Conservation (phyloP, 2,329 filamentous ascomycete species). For the Ilyonectria robusta region DNA sequence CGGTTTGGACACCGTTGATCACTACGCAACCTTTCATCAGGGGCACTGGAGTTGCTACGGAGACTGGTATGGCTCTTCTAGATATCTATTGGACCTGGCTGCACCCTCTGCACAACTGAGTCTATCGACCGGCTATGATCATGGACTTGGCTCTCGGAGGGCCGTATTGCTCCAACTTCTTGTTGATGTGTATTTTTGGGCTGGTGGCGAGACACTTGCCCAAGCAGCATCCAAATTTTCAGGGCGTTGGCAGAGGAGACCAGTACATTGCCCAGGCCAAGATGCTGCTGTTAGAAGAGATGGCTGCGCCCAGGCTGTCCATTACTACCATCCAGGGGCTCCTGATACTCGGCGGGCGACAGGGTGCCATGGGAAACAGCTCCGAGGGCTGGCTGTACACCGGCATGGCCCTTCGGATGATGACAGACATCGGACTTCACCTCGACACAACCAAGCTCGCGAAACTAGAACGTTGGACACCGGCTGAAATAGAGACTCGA, state of each 20-base stretch:
- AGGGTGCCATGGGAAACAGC: slow-evolving; percentile 38
- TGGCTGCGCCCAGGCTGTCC: neutral
- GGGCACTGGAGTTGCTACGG: slow-evolving; percentile 31
- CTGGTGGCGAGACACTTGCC: slow-evolving; percentile 36
- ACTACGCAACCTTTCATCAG: slow-evolving; percentile 12
- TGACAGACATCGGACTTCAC: slow-evolving; percentile 41
- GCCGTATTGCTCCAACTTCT: slow-evolving; percentile 39
- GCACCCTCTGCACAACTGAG: slow-evolving; percentile 39
- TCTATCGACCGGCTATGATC: slow-evolving; percentile 36
- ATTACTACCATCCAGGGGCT: slow-evolving; percentile 24
- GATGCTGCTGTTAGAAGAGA: neutral
- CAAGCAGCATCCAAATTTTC: neutral
- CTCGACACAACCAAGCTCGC: slow-evolving; percentile 34
- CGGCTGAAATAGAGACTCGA: slow-evolving; percentile 37
- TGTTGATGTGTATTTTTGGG: slow-evolving; percentile 40
- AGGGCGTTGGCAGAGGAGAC: neutral
- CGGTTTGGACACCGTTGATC: slow-evolving; percentile 1
- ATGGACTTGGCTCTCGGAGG: slow-evolving; percentile 41
- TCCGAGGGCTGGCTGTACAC: slow-evolving; percentile 43
- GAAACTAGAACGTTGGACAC: slow-evolving; percentile 34
- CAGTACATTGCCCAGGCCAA: neutral
- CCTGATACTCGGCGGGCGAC: slow-evolving; percentile 37
- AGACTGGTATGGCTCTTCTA: slow-evolving; percentile 32
- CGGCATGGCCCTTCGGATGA: slow-evolving; percentile 42
- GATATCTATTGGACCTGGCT: slow-evolving; percentile 45